Evolutionary conservation across 192 early-diverging fungal genomes (phyloP).

Genomic region (Helicostylum pulchrum): DNA sequence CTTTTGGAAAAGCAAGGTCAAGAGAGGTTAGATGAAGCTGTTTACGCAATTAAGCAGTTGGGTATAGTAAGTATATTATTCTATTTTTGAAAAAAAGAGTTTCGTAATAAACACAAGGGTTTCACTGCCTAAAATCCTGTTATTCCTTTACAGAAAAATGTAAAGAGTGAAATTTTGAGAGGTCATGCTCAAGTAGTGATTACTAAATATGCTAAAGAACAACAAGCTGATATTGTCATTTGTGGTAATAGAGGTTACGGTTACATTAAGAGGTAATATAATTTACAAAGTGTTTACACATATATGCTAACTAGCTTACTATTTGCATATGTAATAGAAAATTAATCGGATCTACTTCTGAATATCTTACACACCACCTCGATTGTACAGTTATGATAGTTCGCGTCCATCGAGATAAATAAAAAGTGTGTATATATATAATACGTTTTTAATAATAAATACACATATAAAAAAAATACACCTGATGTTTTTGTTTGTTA

Average conservation of each 20-base stretch:
- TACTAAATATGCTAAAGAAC: slow-evolving; percentile 8
- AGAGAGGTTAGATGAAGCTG: neutral
- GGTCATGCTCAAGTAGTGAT: slow-evolving; percentile 6
- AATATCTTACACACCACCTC: slow-evolving; percentile 8
- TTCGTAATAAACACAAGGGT: too few relatives aligned
- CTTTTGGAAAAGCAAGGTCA: neutral
- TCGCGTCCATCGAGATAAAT: neutral
- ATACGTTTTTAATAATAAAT: too few relatives aligned
- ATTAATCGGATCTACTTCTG: neutral
- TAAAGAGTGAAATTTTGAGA: neutral
- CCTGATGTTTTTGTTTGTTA: neutral
- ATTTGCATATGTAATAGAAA: neutral
- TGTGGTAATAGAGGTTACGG: slow-evolving; percentile 11
- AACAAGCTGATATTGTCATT: neutral
- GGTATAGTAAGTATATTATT: slow-evolving; percentile 4
- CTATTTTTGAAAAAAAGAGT: neutral
- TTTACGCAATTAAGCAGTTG: neutral
- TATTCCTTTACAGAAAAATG: slow-evolving; percentile 1
- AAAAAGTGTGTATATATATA: too few relatives aligned
- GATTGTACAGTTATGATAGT: slow-evolving; percentile 8
- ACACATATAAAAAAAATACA: neutral
- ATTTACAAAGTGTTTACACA: neutral
- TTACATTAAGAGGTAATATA: slow-evolving; percentile 3
- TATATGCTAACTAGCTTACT: neutral
- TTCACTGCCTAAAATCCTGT: neutral